Evolutionary conservation across 1,284 basidiomycete genomes (phyloP), one percentile per base, ranked within the genome.

Genomic region (Dichomitus squalens): DNA sequence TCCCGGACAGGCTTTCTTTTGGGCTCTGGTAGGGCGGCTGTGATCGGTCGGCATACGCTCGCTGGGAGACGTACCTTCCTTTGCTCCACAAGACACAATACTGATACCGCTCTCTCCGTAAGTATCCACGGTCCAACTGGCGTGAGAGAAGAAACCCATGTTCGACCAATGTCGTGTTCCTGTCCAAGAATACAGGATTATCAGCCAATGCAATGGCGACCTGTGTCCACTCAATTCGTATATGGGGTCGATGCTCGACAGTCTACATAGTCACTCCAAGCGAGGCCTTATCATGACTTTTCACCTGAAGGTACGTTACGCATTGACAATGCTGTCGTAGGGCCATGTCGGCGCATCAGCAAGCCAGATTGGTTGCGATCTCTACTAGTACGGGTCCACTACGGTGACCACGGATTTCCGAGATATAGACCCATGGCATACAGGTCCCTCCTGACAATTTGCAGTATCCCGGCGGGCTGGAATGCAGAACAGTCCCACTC

Each of bases 91-190:
- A 58, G 58, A 53, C 33, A 27, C 23, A 29, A 20, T 52, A 57
- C n/a, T 49, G 38, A 39, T 16, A 8, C 55, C 55, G 55, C 7
- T 23, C 27, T 44, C 50, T 43, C 35, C 31, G 33, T 18, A 7
- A 14, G 27, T 56, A 51, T 56, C 55, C 61, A 63, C 61, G 61
- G 48, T 35, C n/a, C 7, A 27, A 35, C 39, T 36, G 21, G 47
- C 53, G 61, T 63, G 61, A 47, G 61, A 63, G 51, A 29, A 34
- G 25, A 25, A 47, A 3, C 8, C 48, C 47, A 48, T 53, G 40
- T 49, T 40, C 44, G 56, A 52, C 46, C 29, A 49, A 35, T 27
- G 50, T 47, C 38, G 33, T 39, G 41, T 48, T 47, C 48, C 39
- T 43, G 53, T 55, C 51, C 52, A 38, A 48, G 47, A 60, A 53